Evolutionary conservation across 129 eudicot species (phyloP), one percentile per base, ranked within the genome.

Genomic region (Escallonia herrerae): DNA sequence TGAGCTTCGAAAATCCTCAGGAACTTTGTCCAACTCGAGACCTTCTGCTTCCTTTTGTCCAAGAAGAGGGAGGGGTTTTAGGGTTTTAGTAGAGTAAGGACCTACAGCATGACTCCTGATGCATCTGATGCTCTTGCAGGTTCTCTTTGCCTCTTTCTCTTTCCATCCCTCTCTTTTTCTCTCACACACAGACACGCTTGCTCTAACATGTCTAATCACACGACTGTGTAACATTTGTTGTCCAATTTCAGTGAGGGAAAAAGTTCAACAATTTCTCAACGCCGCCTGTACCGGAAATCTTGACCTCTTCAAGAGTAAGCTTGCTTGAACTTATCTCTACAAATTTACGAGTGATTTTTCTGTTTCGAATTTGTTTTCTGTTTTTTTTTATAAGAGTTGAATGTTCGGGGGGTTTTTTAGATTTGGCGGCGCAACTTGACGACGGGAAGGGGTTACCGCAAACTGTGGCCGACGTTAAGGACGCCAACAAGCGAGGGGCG

Each of bases 51-150:
- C 33, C 33, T 22, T 22, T 22, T 22, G 33, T 22, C 33, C 33
- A 22, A 22, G 33, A 22, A 15, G 3, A 15, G n/a, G 60, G 60
- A 3, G 62, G 62, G 42, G 3, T 43, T 42, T 64, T 39, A 64
- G 58, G 69, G 69, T 65, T 65, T 65, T 47, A 65, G 59, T n/a
- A n/a, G n/a, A n/a, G n/a, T n/a, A 38, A 60, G 56, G 12, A 13
- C 13, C 38, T 6, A 37, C 13, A 5, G 50, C 43, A 75, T 73
- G 76, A 66, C 82, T 59, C 77, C 84, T 44, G 87, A 89, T 79
- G 89, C 91, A 72, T 76, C 95, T 42, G 86, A 79, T 13, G 97
- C 97, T 70, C 95, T 90, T 62, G 97, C 87, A 81, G 94, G 97
- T 86, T 33, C 52, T 4, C 58, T 52, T 0, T 53, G 40, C 56